These are phyloP conservation scores for Nitzschia palea DNA, from an alignment of 108 stramenopile species.

Conservation along the genomic window DNA sequence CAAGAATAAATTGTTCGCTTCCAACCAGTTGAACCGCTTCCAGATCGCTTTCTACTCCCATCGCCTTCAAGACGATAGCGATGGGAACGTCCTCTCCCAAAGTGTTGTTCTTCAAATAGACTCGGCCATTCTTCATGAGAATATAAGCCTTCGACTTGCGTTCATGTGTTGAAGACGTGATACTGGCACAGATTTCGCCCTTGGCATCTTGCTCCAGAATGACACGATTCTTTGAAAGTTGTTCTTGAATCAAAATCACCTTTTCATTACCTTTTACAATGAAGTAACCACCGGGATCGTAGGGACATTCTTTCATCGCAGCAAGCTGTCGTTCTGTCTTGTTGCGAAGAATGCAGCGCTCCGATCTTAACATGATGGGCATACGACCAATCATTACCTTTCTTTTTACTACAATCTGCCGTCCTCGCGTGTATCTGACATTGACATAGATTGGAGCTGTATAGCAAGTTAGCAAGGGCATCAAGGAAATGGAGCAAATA, in stretches of 20 bases:
- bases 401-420: conserved; percentile 91
- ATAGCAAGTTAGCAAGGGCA: conserved; percentile 41
- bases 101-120: conserved; percentile 96
- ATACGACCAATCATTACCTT: conserved; percentile 81
- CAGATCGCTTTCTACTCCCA: conserved; percentile 95
- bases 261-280: conserved; percentile 97
- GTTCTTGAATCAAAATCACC: conserved; percentile 99
- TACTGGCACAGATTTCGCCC: conserved; percentile 78
- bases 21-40: conserved; percentile 97
- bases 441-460: conserved; percentile 97
- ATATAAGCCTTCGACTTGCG: conserved; percentile 92
- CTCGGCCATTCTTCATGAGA: conserved; percentile 79
- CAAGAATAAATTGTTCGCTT: conserved; percentile 84
- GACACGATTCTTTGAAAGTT: conserved; percentile 98
- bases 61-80: conserved; percentile 93
- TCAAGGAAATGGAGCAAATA: no score
- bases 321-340: conserved; percentile 87
- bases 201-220: conserved; percentile 95
- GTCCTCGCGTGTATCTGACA: conserved; percentile 93
- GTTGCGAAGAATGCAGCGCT: conserved; percentile 87
- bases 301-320: conserved; percentile 95
- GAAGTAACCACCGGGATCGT: conserved; percentile 99
- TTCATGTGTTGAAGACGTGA: conserved; percentile 94
- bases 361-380: conserved; percentile 96
- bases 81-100: conserved; percentile 98